Base-by-base conservation (phyloP, 352 stramenopile genomes). In the Phytophthora pini region DNA sequence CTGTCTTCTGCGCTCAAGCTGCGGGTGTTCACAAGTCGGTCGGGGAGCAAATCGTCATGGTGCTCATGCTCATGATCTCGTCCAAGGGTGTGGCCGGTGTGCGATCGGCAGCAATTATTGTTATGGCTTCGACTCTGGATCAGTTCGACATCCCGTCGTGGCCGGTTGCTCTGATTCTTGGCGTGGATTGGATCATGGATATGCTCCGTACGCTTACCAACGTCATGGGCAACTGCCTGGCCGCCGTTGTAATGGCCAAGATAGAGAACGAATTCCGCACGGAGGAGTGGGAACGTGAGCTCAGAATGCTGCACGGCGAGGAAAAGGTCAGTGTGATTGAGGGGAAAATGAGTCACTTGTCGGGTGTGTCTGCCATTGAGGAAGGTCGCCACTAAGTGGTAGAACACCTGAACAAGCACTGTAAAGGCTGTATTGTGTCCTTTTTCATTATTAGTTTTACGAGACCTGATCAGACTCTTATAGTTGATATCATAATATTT, bases 151-250 rank as follows among this genome's bases (percentile, higher is more conserved):
- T 88, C 24, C 79, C 79, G 46, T 77, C 65, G 53, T 88, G 79
- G 79, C 78, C 79, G 1, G 79, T 88, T 38, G 76, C 77, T 13
- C 70, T 88, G 0, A 82, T 88, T 50, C 58, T 88, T 0, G 77
- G 76, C 9, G 79, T 76, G 17, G 77, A 88, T 49, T 88, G 79
- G 79, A 64, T 88, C 67, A 83, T 83, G 69, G 79, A 88, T 52
- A 86, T 86, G 77, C 51, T 73, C 1, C 79, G 79, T 15, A 84
- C 79, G n/a, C 63, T 86, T 48, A 83, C 70, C 10, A 88, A 88
- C 48, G 74, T 88, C 2, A 65, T 79, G 40, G 79, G 79, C 27
- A 88, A 88, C 66, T 86, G 77, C 29, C 52, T 88, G 12, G 79
- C 79, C 0, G 65, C 79, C 4, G 70, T 84, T 12, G 68, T 83